These are phyloP conservation scores for Fusarium avenaceum DNA, from an alignment of 2,329 filamentous ascomycete species.

Conservation along the genomic window DNA sequence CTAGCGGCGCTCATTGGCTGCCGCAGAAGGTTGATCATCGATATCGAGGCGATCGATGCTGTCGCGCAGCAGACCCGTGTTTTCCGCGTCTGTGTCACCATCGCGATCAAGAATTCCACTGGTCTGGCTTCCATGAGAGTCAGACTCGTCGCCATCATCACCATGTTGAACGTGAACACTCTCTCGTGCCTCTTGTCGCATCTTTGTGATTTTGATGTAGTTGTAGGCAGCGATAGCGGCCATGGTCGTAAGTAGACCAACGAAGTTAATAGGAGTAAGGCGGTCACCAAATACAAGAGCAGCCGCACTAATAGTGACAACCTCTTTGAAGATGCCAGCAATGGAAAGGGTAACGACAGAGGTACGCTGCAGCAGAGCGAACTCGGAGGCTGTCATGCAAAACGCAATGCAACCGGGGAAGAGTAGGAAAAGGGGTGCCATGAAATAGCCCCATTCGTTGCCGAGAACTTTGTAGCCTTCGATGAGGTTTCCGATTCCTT, in stretches of 20 bases:
- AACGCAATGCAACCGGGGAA: constrained; percentile 95
- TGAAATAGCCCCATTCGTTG: constrained; percentile 74
- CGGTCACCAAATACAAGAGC: constrained; percentile 89
- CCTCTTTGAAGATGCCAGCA: constrained; percentile 98
- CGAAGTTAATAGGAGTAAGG: constrained; percentile 87
- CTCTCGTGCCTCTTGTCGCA: constrained; percentile 80
- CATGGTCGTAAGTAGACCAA: constrained; percentile 90
- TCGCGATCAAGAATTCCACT: constrained; percentile 60
- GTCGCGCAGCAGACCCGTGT: constrained; percentile 60
- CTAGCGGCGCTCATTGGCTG: constrained; percentile 33
- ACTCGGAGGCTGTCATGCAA: constrained; percentile 96
- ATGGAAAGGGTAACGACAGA: constrained; percentile 97
- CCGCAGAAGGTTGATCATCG: constrained; percentile 49
- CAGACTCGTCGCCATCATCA: constrained; percentile 48
- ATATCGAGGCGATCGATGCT: constrained; percentile 55
- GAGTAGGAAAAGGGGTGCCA: constrained; percentile 80
- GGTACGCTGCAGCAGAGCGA: constrained; percentile 92
- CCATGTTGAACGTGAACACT: constrained; percentile 62
- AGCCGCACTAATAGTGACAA: constrained; percentile 92
- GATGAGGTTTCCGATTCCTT: constrained; percentile 78
- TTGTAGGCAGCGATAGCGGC: constrained; percentile 91
- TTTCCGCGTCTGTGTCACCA: constrained; percentile 61
- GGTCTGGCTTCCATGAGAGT: constrained; percentile 55
- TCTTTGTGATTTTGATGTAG: constrained; percentile 91
- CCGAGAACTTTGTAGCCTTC: constrained; percentile 75